These are phyloP conservation scores for Microdochium paspali DNA, from an alignment of 2,329 filamentous ascomycete species.

Conservation along the genomic window DNA sequence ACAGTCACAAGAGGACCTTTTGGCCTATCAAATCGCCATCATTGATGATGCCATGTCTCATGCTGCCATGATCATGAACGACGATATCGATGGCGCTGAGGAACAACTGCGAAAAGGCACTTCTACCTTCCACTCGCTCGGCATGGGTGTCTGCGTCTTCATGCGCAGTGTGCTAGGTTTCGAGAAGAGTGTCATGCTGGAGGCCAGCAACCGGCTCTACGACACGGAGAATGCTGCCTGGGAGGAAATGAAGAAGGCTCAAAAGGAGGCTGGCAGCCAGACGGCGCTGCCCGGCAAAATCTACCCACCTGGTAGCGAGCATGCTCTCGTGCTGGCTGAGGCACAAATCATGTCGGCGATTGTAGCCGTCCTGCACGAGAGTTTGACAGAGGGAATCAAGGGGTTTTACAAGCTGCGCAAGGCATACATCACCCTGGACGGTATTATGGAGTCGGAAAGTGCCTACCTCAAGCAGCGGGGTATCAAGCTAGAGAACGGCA, in stretches of 20 bases:
- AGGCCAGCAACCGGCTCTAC: constrained; percentile 63
- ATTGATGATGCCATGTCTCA: constrained; percentile 54
- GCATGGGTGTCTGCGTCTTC: constrained; percentile 72
- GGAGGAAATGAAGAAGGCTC: constrained; percentile 66
- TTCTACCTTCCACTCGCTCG: constrained; percentile 84
- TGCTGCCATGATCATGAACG: constrained; percentile 70
- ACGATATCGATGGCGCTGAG: constrained; percentile 82
- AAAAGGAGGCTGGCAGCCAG: constrained; percentile 42
- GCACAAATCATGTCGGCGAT: constrained; percentile 85
- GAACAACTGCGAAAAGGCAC: constrained; percentile 58
- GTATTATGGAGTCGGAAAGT: constrained; percentile 66
- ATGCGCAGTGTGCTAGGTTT: constrained; percentile 81
- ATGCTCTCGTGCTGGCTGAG: constrained; percentile 73
- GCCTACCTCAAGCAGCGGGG: constrained; percentile 32
- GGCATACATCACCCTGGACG: constrained; percentile 74
- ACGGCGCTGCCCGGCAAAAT: constrained; percentile 32
- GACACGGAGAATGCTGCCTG: constrained; percentile 70
- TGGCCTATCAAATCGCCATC: constrained; percentile 38
- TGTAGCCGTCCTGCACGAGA: constrained; percentile 84
- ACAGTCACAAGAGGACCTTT: constrained; percentile 19
- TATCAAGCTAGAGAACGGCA: constrained; percentile 16
- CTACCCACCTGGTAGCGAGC: constrained; percentile 81
- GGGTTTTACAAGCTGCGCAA: constrained; percentile 91
- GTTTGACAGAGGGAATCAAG: constrained; percentile 79
- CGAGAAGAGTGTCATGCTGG: constrained; percentile 82